Evolutionary conservation across 345 rosid species (phyloP).

Genomic region (Populus deltoides): DNA sequence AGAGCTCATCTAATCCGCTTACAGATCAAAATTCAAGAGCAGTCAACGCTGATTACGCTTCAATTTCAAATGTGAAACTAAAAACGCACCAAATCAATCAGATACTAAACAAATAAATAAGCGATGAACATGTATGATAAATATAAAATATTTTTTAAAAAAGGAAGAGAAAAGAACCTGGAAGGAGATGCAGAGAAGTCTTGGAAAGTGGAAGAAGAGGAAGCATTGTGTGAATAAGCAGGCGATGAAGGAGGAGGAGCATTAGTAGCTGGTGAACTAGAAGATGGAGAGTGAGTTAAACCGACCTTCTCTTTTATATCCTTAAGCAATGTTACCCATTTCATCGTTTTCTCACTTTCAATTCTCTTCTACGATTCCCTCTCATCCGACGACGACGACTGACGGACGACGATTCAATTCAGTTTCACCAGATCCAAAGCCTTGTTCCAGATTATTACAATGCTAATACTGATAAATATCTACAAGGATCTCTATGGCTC

Average conservation of each 20-base stretch:
- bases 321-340: conserved; percentile 98
- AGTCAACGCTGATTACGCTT: conserved; percentile 17
- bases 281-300: conserved; percentile 67
- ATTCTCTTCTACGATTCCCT: conserved; percentile 26
- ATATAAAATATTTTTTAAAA: background rate
- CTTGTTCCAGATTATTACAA: conserved; percentile 30
- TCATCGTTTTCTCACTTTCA: conserved; percentile 57
- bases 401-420: background rate
- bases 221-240: conserved; percentile 23
- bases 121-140: background rate
- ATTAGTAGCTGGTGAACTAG: conserved; percentile 43
- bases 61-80: background rate
- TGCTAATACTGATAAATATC: conserved; percentile 6
- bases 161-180: conserved; percentile 41
- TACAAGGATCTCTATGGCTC: conserved; percentile 32
- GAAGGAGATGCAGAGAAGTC: conserved; percentile 55
- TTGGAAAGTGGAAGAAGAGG: conserved; percentile 27
- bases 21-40: conserved; percentile 20
- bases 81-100: conserved; percentile 8
- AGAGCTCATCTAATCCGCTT: conserved; percentile 2
- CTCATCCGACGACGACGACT: conserved; percentile 42
- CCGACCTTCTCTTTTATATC: conserved; percentile 98
- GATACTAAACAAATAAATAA: conserved; percentile 6
- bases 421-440: conserved; percentile 37
- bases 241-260: conserved; percentile 44